These are phyloP conservation scores for Diplodia corticola DNA, from an alignment of 2,329 filamentous ascomycete genomes.

Conservation along the genomic window DNA sequence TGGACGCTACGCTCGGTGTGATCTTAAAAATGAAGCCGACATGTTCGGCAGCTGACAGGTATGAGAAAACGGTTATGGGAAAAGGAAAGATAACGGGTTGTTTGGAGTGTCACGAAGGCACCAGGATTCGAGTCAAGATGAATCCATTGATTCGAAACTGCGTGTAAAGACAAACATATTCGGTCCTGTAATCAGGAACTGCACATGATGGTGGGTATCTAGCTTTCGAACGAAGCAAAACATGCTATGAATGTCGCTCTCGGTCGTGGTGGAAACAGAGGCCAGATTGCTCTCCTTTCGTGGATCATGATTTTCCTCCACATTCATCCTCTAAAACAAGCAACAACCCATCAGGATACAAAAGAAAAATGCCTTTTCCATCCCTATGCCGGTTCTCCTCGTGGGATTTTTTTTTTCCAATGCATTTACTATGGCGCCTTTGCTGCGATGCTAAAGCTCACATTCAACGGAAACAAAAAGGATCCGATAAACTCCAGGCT, in stretches of 20 bases:
- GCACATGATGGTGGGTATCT: not conserved
- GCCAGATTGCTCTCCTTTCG: not conserved
- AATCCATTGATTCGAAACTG: not conserved
- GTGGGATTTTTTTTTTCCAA: not conserved
- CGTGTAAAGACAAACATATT: not conserved
- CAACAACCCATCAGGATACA: not conserved
- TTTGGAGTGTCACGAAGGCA: not conserved
- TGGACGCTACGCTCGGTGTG: too few species aligned
- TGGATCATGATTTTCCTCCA: too few species aligned
- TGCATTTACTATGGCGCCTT: not conserved
- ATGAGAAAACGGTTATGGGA: not conserved
- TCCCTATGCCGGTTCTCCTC: not conserved
- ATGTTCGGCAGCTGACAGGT: not conserved
- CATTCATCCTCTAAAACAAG: not conserved
- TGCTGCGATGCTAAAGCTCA: constrained; percentile 7
- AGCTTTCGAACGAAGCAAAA: constrained; percentile 13
- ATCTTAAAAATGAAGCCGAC: not conserved
- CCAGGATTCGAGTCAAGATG: not conserved
- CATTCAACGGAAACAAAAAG: not conserved
- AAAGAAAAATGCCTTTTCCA: not conserved
- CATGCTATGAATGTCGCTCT: not conserved
- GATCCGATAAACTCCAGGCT: not conserved
- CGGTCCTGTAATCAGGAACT: not conserved
- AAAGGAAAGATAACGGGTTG: not conserved
- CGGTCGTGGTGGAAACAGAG: not conserved